A percentile compares a stretch with the other conserved stretches of the same genome.
Conservation (phyloP, 257 asterid species). For the Scutellaria galericulata region DNA sequence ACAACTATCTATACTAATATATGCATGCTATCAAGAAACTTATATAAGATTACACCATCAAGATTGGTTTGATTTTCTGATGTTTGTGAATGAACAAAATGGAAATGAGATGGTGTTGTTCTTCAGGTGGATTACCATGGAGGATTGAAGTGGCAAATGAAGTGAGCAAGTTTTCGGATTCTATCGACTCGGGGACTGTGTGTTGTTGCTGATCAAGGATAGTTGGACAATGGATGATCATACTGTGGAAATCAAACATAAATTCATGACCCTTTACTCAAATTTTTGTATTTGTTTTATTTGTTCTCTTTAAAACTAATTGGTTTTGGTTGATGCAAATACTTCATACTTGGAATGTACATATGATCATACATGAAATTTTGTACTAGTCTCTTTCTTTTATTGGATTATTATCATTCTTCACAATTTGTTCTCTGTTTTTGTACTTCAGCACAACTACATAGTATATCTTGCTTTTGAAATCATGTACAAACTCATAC, state of each 20-base stretch:
- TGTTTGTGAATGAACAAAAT: too few species aligned
- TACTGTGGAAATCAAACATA: conserved; percentile 26
- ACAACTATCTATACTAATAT: too few species aligned
- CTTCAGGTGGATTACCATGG: background rate
- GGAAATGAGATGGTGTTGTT: too few species aligned
- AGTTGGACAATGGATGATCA: background rate
- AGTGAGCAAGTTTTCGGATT: background rate
- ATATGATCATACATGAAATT: background rate
- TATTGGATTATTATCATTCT: background rate
- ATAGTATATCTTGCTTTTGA: too few species aligned
- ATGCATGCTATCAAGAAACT: too few species aligned
- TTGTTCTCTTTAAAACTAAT: background rate
- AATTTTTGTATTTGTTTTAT: conserved; percentile 1
- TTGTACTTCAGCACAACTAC: background rate
- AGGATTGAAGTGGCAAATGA: conserved; percentile 6
- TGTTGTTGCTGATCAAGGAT: background rate
- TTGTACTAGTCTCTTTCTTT: background rate
- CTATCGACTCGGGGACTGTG: background rate
- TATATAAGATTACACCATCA: too few species aligned
- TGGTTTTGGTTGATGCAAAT: background rate
- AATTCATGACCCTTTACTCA: conserved; percentile 19
- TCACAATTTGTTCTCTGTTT: background rate
- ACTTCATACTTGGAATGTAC: background rate
- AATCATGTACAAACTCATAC: too few species aligned
- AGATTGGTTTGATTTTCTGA: too few species aligned